Conservation (phyloP, 768 basidiomycete species). For the Pleurotus ostreatus region DNA sequence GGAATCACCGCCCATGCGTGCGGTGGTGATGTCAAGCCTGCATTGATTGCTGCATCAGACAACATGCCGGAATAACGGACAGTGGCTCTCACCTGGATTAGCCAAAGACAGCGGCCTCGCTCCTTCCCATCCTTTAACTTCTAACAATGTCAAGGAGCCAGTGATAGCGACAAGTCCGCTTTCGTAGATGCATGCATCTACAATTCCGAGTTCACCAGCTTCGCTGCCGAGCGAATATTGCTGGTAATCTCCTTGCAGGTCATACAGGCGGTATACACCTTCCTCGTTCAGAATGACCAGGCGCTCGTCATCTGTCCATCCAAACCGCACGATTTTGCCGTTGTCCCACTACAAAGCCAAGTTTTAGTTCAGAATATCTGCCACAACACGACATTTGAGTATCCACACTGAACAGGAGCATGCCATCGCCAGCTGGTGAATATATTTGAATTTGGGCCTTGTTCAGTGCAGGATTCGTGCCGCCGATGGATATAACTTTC, state of each 20-base stretch:
- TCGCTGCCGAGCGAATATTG: conserved; percentile 85
- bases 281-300: conserved; percentile 89
- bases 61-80: not conserved
- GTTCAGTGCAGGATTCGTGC: conserved; percentile 48
- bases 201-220: conserved; percentile 74
- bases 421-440: conserved; percentile 77
- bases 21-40: conserved; percentile 76
- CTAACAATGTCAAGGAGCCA: conserved; percentile 67
- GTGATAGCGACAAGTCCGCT: conserved; percentile 85
- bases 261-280: conserved; percentile 86
- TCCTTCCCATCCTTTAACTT: conserved; percentile 89
- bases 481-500: conserved; percentile 72
- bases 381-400: conserved; percentile 16
- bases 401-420: conserved; percentile 71
- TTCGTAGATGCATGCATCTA: conserved; percentile 84
- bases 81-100: conserved; percentile 56
- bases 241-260: conserved; percentile 79
- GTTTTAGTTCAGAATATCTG: conserved; percentile 14
- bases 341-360: conserved; percentile 76
- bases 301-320: conserved; percentile 81
- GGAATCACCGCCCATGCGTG: conserved; percentile 86
- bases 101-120: conserved; percentile 68
- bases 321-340: conserved; percentile 74
- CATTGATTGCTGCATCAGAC: conserved; percentile 1
- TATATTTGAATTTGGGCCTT: conserved; percentile 86